A percentile compares a stretch with the other conserved stretches of the same genome.
These are phyloP conservation scores for Aurantiochytrium sp. DNA, from an alignment of 108 stramenopile genomes.

Conservation along the genomic window DNA sequence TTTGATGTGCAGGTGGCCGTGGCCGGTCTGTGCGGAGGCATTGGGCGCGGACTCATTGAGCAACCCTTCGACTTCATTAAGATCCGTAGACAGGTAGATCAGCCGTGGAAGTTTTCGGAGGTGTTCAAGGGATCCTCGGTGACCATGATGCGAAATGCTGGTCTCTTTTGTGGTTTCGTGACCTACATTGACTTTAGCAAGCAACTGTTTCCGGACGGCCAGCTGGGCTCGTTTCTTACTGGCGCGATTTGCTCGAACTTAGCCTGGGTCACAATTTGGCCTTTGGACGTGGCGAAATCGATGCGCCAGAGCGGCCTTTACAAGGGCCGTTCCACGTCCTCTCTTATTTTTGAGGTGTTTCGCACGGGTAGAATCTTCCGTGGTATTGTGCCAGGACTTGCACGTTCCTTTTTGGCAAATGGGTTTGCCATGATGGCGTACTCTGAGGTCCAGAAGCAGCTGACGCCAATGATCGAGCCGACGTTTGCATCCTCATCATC, in stretches of 20 bases:
- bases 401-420: conserved; percentile 61
- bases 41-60: conserved; percentile 69
- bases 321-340: conserved; percentile 4
- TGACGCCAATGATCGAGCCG: not conserved
- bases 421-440: conserved; percentile 71
- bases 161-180: conserved; percentile 60
- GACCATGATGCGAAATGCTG: conserved; percentile 61
- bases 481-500: not conserved
- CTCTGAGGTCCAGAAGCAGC: conserved; percentile 23
- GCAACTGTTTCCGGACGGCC: conserved; percentile 37
- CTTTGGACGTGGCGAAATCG: conserved; percentile 68
- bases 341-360: conserved; percentile 48
- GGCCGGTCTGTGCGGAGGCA: conserved; percentile 66
- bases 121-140: conserved; percentile 60
- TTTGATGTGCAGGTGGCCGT: conserved; percentile 57
- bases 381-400: conserved; percentile 61
- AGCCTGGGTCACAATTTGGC: conserved; percentile 73
- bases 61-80: conserved; percentile 72
- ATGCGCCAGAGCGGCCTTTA: conserved; percentile 63
- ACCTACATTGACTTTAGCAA: conserved; percentile 65
- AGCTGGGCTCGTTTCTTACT: conserved; percentile 55
- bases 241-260: conserved; percentile 69
- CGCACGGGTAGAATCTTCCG: conserved; percentile 52
- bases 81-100: conserved; percentile 59
- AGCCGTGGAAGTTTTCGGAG: conserved; percentile 47